These are phyloP conservation scores for Cardiosporidium cionae DNA, from an alignment of 169 alveolate genomes.

Conservation along the genomic window DNA sequence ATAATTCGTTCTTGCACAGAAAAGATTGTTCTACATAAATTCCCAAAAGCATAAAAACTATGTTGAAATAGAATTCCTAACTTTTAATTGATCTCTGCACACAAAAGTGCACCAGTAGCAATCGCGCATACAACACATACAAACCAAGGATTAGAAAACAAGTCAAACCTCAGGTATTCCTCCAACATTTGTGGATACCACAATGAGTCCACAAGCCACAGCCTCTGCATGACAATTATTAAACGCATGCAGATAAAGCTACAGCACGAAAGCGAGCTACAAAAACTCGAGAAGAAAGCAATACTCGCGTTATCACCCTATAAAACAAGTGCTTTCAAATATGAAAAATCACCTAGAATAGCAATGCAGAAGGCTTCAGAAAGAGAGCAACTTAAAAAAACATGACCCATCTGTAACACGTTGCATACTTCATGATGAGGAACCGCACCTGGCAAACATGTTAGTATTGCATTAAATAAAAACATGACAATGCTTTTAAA, in stretches of 20 bases:
- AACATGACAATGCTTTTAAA: not conserved
- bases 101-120: not conserved
- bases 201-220: conserved; percentile 96
- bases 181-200: conserved; percentile 96
- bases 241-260: too few species aligned
- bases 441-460: conserved; percentile 61
- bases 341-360: conserved; percentile 59
- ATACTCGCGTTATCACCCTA: too few species aligned
- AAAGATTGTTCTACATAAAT: not conserved
- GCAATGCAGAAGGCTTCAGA: conserved; percentile 99
- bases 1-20: not conserved
- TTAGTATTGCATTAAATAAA: not conserved
- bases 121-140: not conserved
- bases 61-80: not conserved
- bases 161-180: conserved; percentile 89
- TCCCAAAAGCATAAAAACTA: not conserved
- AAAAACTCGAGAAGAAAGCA: too few species aligned
- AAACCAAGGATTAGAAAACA: not conserved
- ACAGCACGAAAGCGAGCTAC: too few species aligned
- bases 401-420: conserved; percentile 91
- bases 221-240: conserved; percentile 75
- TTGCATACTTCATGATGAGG: conserved; percentile 86
- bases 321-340: too few species aligned
- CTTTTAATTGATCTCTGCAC: not conserved
- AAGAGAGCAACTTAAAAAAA: conserved; percentile 93